Percentiles rank a stretch among this genome's conserved stretches.
Conservation (phyloP, 495 filamentous ascomycete genomes). For the Tetracladium setigerum region DNA sequence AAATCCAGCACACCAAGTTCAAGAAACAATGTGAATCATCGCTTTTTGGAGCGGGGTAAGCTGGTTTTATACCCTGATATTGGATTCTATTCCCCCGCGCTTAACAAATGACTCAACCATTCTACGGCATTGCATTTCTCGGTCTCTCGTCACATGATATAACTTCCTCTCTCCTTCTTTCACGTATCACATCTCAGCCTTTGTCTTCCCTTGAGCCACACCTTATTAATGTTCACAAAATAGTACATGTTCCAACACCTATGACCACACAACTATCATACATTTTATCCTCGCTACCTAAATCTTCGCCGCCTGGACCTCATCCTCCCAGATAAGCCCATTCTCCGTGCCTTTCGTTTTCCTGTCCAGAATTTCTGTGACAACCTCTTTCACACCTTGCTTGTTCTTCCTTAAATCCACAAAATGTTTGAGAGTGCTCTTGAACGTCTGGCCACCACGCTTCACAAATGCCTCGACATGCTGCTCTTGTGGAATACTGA, state of each 20-base stretch:
- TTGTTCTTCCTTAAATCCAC: conserved; percentile 35
- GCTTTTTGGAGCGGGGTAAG: conserved; percentile 7
- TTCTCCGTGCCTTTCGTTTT: conserved; percentile 31
- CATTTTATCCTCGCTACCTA: conserved; percentile 6
- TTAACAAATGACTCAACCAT: conserved; percentile 19
- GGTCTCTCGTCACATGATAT: conserved; percentile 18
- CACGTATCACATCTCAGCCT: neutral
- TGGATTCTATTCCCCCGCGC: conserved; percentile 5
- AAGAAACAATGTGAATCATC: conserved; percentile 3
- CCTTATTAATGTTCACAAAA: neutral
- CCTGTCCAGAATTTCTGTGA: conserved; percentile 47
- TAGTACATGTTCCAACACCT: neutral
- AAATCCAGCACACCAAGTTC: conserved; percentile 17
- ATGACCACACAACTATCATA: conserved; percentile 9
- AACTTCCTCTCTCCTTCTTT: conserved; percentile 1
- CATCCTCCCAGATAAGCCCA: conserved; percentile 30
- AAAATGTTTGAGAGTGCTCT: conserved; percentile 42
- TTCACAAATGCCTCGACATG: conserved; percentile 53
- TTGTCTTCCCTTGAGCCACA: neutral
- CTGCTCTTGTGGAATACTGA: conserved; percentile 67
- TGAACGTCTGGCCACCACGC: conserved; percentile 24
- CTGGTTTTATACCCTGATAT: conserved; percentile 16
- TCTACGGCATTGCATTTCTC: conserved; percentile 6
- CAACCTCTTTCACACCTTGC: conserved; percentile 49
- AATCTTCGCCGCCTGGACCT: neutral